phyloP scores from a whole-genome alignment of 495 filamentous ascomycete species.

The Friedmanniomyces simplex region DNA sequence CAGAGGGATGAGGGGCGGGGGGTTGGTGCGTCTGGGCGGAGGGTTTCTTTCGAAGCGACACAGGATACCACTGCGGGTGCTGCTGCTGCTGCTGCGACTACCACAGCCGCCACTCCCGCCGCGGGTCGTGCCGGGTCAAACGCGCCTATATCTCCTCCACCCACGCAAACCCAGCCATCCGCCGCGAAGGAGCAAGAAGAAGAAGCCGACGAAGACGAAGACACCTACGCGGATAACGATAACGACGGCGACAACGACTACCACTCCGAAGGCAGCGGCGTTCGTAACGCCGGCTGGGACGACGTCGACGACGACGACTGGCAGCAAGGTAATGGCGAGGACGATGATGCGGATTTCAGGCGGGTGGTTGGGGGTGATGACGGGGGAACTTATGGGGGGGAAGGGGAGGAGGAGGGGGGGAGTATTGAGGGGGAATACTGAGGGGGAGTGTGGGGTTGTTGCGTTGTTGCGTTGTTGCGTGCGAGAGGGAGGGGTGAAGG shows the following conservation, averaged over 20 bases:
- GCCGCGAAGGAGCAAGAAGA: conserved; percentile 1
- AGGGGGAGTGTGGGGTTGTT: no score
- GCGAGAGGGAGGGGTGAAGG: no score
- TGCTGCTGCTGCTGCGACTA: no score
- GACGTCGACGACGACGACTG: background rate
- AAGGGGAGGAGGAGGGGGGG: background rate
- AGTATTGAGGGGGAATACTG: background rate
- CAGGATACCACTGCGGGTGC: background rate
- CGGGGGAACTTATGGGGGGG: background rate
- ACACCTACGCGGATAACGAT: background rate
- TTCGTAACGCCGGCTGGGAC: background rate
- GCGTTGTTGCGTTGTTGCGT: no score
- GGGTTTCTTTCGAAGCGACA: background rate
- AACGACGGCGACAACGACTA: background rate
- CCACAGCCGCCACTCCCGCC: no score
- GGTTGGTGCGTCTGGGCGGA: background rate
- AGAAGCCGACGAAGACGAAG: conserved; percentile 5
- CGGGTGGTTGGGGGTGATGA: background rate
- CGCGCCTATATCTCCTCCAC: background rate
- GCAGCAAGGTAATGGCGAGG: background rate
- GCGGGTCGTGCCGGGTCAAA: background rate
- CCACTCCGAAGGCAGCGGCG: background rate
- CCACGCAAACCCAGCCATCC: background rate
- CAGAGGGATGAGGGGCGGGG: background rate
- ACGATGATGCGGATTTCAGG: background rate